Evolutionary conservation across 2,329 filamentous ascomycete species (phyloP).

Genomic region (Neospermospora avenae): DNA sequence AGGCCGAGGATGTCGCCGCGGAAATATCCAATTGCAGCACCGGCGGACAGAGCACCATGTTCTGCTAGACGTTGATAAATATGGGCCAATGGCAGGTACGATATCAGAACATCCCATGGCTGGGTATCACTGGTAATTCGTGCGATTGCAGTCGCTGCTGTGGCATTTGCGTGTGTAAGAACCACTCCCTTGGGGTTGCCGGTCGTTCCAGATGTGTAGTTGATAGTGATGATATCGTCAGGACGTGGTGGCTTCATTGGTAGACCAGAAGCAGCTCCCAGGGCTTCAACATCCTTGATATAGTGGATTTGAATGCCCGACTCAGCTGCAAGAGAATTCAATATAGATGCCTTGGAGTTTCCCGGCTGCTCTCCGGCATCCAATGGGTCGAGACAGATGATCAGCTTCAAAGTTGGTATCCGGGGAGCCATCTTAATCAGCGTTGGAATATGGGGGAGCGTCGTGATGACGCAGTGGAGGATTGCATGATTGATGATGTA

Average conservation of each 20-base stretch:
- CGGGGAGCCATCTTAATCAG: constrained; percentile 77
- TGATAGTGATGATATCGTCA: constrained; percentile 82
- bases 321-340: constrained; percentile 71
- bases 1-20: constrained; percentile 84
- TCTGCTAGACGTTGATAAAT: constrained; percentile 89
- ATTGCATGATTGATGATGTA: constrained; percentile 93
- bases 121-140: constrained; percentile 51
- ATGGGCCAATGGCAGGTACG: constrained; percentile 90
- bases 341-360: constrained; percentile 73
- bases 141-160: constrained; percentile 65
- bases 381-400: constrained; percentile 81
- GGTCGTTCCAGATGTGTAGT: constrained; percentile 86
- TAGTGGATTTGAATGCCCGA: constrained; percentile 76
- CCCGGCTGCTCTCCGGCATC: constrained; percentile 74
- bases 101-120: constrained; percentile 63
- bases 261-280: constrained; percentile 70
- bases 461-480: constrained; percentile 71
- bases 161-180: constrained; percentile 76
- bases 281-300: constrained; percentile 74
- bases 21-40: constrained; percentile 83
- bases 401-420: constrained; percentile 78
- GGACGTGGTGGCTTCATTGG: constrained; percentile 67
- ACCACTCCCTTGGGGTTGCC: constrained; percentile 80
- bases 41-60: constrained; percentile 68
- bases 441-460: constrained; percentile 75